Conservation (phyloP, 805 yeast species). For the Pichia scutulata region DNA sequence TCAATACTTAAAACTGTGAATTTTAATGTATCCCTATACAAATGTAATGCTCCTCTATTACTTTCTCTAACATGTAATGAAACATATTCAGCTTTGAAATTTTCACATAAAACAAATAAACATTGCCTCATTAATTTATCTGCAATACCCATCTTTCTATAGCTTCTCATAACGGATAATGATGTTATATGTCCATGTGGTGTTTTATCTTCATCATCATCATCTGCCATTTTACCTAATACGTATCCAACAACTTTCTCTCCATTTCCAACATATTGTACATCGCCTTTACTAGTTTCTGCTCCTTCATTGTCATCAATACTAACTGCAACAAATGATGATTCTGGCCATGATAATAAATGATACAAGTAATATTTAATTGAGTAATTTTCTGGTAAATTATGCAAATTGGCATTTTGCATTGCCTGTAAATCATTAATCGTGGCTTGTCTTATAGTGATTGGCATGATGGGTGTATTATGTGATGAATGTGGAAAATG, state of each 20-base stretch:
- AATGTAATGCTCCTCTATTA: slow-evolving; percentile 87
- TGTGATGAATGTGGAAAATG: too few species aligned
- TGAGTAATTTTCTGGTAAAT: slow-evolving; percentile 91
- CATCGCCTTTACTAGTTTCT: slow-evolving; percentile 20
- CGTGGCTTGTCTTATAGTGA: slow-evolving; percentile 83
- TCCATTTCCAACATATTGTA: slow-evolving; percentile 52
- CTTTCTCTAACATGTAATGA: slow-evolving; percentile 90
- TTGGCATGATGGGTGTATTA: slow-evolving; percentile 63
- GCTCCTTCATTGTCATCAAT: slow-evolving; percentile 39
- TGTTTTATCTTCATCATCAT: slow-evolving; percentile 52
- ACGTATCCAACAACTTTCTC: slow-evolving; percentile 95
- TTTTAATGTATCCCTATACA: slow-evolving; percentile 76
- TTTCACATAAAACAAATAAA: slow-evolving; percentile 71
- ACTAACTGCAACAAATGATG: slow-evolving; percentile 90
- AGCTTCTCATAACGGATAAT: slow-evolving; percentile 89
- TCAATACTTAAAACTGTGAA: slow-evolving; percentile 81
- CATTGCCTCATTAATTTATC: slow-evolving; percentile 81
- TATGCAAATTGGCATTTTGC: slow-evolving; percentile 90
- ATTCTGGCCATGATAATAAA: slow-evolving; percentile 94
- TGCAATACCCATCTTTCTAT: slow-evolving; percentile 92
- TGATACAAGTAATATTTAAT: slow-evolving; percentile 92
- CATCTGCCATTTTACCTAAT: slow-evolving; percentile 93
- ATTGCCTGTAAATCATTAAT: slow-evolving; percentile 83
- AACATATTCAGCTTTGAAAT: slow-evolving; percentile 74
- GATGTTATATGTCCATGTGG: slow-evolving; percentile 92